Evolutionary conservation across 2,329 filamentous ascomycete species (phyloP).

Genomic region (Fusarium falciforme): DNA sequence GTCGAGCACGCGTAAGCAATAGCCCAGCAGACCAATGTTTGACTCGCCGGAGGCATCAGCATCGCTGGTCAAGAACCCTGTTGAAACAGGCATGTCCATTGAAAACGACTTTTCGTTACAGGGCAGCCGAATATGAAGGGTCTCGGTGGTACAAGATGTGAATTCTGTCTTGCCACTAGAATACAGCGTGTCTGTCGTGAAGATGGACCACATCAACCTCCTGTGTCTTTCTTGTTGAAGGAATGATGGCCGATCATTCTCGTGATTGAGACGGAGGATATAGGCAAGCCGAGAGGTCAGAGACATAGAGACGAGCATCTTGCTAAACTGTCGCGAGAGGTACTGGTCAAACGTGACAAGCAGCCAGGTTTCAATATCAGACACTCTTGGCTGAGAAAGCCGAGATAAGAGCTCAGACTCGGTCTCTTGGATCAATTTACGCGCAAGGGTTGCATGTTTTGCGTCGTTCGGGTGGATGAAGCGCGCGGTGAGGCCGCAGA

Average conservation of each 20-base stretch:
- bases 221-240: conserved; percentile 28
- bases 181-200: conserved; percentile 21
- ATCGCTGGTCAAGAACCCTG: neutral
- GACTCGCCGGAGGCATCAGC: neutral
- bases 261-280: conserved; percentile 37
- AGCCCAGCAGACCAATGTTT: conserved; percentile 10
- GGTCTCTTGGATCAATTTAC: conserved; percentile 28
- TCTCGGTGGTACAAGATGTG: conserved; percentile 8
- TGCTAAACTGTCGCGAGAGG: conserved; percentile 32
- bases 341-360: conserved; percentile 35
- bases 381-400: conserved; percentile 23
- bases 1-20: conserved; percentile 12
- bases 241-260: conserved; percentile 25
- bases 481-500: conserved; percentile 15
- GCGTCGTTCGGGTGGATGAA: conserved; percentile 1
- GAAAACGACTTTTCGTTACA: conserved; percentile 19
- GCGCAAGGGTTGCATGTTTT: neutral
- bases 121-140: conserved; percentile 4
- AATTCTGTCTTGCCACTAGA: conserved; percentile 25
- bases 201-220: conserved; percentile 40
- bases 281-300: conserved; percentile 28
- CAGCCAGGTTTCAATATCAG: conserved; percentile 37
- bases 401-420: conserved; percentile 27
- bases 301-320: conserved; percentile 36
- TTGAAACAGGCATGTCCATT: conserved; percentile 5